A percentile compares a stretch with the other conserved stretches of the same genome.
phyloP scores from a whole-genome alignment of 352 stramenopile genomes.

The Pythium rishiriense region DNA sequence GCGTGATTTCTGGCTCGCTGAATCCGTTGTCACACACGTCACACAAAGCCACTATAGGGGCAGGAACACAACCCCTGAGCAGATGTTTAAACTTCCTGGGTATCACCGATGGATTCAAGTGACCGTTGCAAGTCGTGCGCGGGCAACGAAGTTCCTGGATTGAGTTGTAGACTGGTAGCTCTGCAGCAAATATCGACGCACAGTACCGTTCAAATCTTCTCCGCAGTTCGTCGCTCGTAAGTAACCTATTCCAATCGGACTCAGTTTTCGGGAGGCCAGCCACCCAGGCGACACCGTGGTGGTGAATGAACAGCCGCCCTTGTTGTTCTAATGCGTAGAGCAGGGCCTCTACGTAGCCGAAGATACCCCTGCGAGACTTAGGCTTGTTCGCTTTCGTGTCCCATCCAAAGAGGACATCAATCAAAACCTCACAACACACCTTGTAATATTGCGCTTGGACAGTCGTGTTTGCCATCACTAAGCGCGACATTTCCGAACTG shows the following conservation, averaged over 20 bases:
- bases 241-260: constrained; percentile 20
- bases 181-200: not conserved
- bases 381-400: constrained; percentile 6
- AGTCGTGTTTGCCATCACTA: not conserved
- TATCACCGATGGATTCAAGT: not conserved
- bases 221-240: not conserved
- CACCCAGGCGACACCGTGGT: constrained; percentile 24
- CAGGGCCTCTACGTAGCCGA: constrained; percentile 17
- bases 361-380: constrained; percentile 19
- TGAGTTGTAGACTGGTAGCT: not conserved
- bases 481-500: not conserved
- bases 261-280: constrained; percentile 21
- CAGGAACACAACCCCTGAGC: not conserved
- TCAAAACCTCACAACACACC: not conserved
- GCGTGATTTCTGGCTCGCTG: no score
- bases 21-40: no score
- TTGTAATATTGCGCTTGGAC: not conserved
- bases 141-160: not conserved
- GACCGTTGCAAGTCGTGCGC: not conserved
- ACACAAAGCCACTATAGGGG: no score
- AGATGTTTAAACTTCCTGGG: not conserved
- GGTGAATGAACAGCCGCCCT: constrained; percentile 19
- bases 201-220: constrained; percentile 18
- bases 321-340: constrained; percentile 27
- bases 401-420: not conserved